Evolutionary conservation across 2,329 filamentous ascomycete species (phyloP), one percentile per base, ranked within the genome.

Genomic region (Colletotrichum viniferum): DNA sequence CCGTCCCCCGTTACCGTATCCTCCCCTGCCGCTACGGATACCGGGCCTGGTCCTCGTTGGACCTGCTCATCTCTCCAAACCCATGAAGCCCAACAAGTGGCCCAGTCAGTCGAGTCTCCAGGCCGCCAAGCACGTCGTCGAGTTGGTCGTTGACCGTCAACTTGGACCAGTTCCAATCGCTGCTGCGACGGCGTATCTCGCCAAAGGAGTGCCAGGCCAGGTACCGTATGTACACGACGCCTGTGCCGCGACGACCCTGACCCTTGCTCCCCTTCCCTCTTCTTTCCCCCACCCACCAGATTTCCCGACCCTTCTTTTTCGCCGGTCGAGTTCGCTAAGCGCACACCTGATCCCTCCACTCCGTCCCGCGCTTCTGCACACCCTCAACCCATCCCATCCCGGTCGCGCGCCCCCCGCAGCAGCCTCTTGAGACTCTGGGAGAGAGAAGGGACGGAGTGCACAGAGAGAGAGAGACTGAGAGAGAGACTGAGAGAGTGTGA

Each of bases 241-340:
- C 36, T 69, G 67, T 62, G 55, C 64, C 70, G 71, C 52, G 18
- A 74, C 52, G 38, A 48, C 38, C 38, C 38, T 48, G 38, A 48
- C 38, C 70, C 73, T 74, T 76, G 70, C 18, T 48, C 60, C 60
- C 43, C 69, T 73, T 73, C 55, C 70, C 70, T 60, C 70, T 64
- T 24, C 26, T 34, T 48, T 48, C 48, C 7, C 30, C 61, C 68
- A 55, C 72, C 73, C 69, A 56, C 38, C 69, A 43, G 69, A 73
- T 68, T 73, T 74, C 48, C 65, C 58, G 21, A 69, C 73, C 69
- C 69, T 75, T 67, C 62, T 75, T 67, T 67, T 48, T 73, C 69
- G 69, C 62, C 32, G 70, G 58, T 34, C 69, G 36, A 58, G 18
- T 63, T 48, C 65, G 55, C 36, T 75, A 75, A 6, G 16, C 56